A percentile compares a stretch with the other conserved stretches of the same genome.
These are phyloP conservation scores for Phylloporus arenicola DNA, from an alignment of 768 basidiomycete species.

Conservation along the genomic window DNA sequence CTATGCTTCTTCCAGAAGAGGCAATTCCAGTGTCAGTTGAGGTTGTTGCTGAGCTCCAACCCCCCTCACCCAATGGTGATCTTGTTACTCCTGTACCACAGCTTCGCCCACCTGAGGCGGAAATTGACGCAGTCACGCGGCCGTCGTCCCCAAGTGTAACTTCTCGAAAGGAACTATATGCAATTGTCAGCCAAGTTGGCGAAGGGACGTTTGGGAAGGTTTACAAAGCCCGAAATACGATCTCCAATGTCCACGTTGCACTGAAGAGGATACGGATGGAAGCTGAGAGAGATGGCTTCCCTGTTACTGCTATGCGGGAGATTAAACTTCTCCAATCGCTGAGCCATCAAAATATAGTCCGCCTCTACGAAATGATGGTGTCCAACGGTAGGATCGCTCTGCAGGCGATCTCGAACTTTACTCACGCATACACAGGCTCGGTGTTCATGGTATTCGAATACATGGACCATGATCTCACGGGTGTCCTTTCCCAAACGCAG, in stretches of 20 bases:
- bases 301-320: conserved; percentile 97
- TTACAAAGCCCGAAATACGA: conserved; percentile 85
- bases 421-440: conserved; percentile 51
- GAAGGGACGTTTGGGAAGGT: conserved; percentile 99
- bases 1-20: conserved; percentile 9
- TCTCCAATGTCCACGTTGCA: conserved; percentile 76
- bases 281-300: conserved; percentile 94
- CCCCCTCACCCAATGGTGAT: conserved; percentile 20
- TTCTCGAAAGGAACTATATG: conserved; percentile 60
- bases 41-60: conserved; percentile 9
- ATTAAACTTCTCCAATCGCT: conserved; percentile 95
- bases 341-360: conserved; percentile 84
- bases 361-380: conserved; percentile 97
- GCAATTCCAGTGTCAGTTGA: conserved; percentile 4
- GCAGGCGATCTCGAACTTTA: neutral
- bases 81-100: conserved; percentile 17
- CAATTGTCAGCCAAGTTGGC: conserved; percentile 88
- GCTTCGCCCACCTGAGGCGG: conserved; percentile 18
- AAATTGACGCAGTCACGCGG: conserved; percentile 22
- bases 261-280: conserved; percentile 98
- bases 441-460: conserved; percentile 99
- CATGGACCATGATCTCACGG: conserved; percentile 97
- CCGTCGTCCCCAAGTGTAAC: conserved; percentile 25
- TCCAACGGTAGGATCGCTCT: conserved; percentile 65
- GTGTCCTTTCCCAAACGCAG: conserved; percentile 85